Evolutionary conservation across 257 asterid genomes (phyloP).

Genomic region (Nicotiana tabacum): DNA sequence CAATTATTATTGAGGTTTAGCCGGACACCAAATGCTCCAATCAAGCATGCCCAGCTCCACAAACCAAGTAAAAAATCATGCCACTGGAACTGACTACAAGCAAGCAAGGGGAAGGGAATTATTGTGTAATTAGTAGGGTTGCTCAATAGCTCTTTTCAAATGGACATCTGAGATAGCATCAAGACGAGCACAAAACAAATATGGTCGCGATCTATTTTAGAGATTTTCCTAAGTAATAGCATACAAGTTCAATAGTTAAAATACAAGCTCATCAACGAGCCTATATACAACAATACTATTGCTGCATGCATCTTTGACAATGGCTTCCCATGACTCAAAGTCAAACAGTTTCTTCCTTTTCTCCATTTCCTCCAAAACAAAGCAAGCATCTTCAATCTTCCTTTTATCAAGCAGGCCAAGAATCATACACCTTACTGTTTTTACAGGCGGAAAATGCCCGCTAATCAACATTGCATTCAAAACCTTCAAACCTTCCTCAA

Average conservation of each 20-base stretch:
- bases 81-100: no score
- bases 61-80: no score
- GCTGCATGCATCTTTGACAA: constrained; percentile 41
- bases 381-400: constrained; percentile 47
- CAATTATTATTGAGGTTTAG: no score
- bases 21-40: no score
- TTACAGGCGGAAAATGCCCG: constrained; percentile 52
- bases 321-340: constrained; percentile 48
- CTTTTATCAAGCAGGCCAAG: constrained; percentile 49
- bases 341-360: constrained; percentile 47
- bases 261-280: constrained; percentile 29
- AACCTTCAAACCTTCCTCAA: constrained; percentile 53
- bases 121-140: no score
- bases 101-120: no score
- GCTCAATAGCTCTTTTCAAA: no score
- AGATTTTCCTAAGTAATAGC: background rate
- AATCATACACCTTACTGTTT: constrained; percentile 39
- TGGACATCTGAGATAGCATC: no score
- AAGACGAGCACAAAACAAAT: no score
- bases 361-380: constrained; percentile 68
- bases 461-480: constrained; percentile 59
- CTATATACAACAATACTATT: constrained; percentile 16
- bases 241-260: background rate
- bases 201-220: background rate
- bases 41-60: no score